Conservation (phyloP, 495 filamentous ascomycete genomes). For the Penicillium odoratum region DNA sequence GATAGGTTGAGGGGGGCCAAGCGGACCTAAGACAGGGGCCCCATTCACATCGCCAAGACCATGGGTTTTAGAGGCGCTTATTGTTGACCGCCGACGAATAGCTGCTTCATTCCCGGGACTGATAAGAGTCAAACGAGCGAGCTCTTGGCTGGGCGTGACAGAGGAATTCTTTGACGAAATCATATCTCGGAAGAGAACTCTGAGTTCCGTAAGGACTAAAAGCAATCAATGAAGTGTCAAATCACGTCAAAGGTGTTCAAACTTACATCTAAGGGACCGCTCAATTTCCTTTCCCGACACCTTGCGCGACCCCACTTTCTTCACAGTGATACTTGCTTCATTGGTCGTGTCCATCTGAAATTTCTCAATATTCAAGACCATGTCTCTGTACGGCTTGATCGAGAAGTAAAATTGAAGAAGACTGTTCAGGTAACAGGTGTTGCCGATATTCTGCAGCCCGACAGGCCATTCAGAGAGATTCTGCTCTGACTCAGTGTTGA, state of each 20-base stretch:
- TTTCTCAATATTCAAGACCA: slow-evolving; percentile 72
- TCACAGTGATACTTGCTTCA: slow-evolving; percentile 51
- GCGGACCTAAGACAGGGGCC: slow-evolving; percentile 51
- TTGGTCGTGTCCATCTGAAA: slow-evolving; percentile 64
- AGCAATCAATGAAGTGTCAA: not conserved
- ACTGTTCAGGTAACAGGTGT: slow-evolving; percentile 98
- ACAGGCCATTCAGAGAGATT: slow-evolving; percentile 62
- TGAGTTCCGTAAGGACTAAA: slow-evolving; percentile 70
- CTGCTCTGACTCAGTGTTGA: slow-evolving; percentile 33
- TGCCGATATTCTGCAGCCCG: slow-evolving; percentile 88
- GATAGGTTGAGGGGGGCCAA: slow-evolving; percentile 41
- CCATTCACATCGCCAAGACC: slow-evolving; percentile 54
- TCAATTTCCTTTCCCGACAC: slow-evolving; percentile 63
- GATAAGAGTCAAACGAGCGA: slow-evolving; percentile 79
- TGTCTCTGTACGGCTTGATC: slow-evolving; percentile 74
- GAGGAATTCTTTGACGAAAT: slow-evolving; percentile 53
- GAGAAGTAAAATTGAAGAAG: slow-evolving; percentile 95
- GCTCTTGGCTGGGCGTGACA: slow-evolving; percentile 69
- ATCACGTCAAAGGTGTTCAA: not conserved
- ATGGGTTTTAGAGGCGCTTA: slow-evolving; percentile 37
- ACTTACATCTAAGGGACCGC: slow-evolving; percentile 70
- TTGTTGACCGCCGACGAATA: slow-evolving; percentile 57
- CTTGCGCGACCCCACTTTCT: slow-evolving; percentile 64
- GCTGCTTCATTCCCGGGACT: slow-evolving; percentile 59
- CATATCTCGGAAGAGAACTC: slow-evolving; percentile 69